These are phyloP conservation scores for Trichopus zeylanicus DNA, from an alignment of 116 monocot species.

Conservation along the genomic window DNA sequence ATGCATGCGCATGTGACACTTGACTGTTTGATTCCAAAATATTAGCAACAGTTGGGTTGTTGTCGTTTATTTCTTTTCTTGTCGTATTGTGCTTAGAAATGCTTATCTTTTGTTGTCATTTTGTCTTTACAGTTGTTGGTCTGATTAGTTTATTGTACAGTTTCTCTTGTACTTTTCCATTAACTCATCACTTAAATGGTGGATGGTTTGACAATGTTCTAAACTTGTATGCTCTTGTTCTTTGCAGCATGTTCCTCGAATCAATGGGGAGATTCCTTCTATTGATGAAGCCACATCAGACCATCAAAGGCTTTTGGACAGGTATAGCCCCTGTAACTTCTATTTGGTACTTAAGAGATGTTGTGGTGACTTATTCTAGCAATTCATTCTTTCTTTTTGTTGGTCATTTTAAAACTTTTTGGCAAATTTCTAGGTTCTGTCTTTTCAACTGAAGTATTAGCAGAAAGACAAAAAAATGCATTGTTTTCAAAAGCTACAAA, in stretches of 20 bases:
- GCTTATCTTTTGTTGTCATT: neutral
- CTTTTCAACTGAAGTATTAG: too few relatives aligned
- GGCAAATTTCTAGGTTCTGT: too few relatives aligned
- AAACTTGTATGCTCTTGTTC: neutral
- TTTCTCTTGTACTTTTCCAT: neutral
- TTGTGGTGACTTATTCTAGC: neutral
- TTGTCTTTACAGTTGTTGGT: too few relatives aligned
- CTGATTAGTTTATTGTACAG: neutral
- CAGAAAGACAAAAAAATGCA: too few relatives aligned
- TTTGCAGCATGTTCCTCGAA: slow-evolving; percentile 62
- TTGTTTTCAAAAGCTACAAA: too few relatives aligned
- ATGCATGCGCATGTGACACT: too few relatives aligned
- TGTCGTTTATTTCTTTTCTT: neutral
- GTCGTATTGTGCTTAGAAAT: neutral
- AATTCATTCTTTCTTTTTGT: neutral
- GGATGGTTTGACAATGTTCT: too few relatives aligned
- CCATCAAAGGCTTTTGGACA: slow-evolving; percentile 84
- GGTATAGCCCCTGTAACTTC: slow-evolving; percentile 19
- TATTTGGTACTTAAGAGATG: neutral
- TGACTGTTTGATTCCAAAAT: neutral
- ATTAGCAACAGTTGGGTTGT: neutral
- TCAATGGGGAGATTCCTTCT: slow-evolving; percentile 94
- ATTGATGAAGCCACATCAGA: slow-evolving; percentile 83
- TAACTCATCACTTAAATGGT: too few relatives aligned
- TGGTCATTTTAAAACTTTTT: neutral